Percentiles rank a stretch among this genome's conserved stretches.
Conservation (phyloP, 352 stramenopile species). For the Phytophthora niederhauseri region DNA sequence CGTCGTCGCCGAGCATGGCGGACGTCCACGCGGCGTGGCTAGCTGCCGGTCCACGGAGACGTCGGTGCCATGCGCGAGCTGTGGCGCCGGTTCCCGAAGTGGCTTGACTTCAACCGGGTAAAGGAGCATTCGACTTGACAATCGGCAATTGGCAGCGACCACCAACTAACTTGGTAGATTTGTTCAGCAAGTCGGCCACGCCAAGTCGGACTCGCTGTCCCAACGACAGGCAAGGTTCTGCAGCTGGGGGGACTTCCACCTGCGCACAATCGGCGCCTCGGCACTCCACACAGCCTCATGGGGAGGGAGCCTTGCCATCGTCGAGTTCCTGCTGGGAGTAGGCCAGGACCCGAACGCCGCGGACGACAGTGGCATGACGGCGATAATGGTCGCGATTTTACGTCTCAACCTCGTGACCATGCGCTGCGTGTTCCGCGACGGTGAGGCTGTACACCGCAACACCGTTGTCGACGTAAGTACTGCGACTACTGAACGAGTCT, state of each 20-base stretch:
- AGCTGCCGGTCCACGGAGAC: slow-evolving; percentile 18
- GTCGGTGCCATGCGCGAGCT: slow-evolving; percentile 20
- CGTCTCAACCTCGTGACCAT: slow-evolving; percentile 31
- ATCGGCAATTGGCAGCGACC: neutral
- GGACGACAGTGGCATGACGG: slow-evolving; percentile 29
- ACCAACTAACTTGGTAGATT: neutral
- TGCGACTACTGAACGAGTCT: too few relatives aligned
- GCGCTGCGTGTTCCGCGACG: slow-evolving; percentile 29
- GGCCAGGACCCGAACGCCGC: slow-evolving; percentile 24
- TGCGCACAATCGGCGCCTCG: slow-evolving; percentile 32
- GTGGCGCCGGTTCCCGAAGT: slow-evolving; percentile 15
- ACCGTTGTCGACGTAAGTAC: slow-evolving; percentile 28
- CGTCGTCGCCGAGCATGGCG: neutral
- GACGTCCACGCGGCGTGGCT: slow-evolving; percentile 30
- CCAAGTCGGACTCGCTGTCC: slow-evolving; percentile 16
- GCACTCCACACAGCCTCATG: slow-evolving; percentile 34
- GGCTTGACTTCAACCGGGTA: slow-evolving; percentile 36
- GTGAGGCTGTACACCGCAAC: slow-evolving; percentile 25
- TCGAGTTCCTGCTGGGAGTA: slow-evolving; percentile 29
- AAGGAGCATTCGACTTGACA: neutral
- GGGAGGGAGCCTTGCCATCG: slow-evolving; percentile 19
- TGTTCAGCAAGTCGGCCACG: slow-evolving; percentile 15
- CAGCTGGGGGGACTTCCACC: slow-evolving; percentile 29
- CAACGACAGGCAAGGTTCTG: slow-evolving; percentile 17
- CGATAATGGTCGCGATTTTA: slow-evolving; percentile 37